Evolutionary conservation across 805 yeast genomes (phyloP), one percentile per base, ranked within the genome.

Genomic region (Deakozyma indianensis): DNA sequence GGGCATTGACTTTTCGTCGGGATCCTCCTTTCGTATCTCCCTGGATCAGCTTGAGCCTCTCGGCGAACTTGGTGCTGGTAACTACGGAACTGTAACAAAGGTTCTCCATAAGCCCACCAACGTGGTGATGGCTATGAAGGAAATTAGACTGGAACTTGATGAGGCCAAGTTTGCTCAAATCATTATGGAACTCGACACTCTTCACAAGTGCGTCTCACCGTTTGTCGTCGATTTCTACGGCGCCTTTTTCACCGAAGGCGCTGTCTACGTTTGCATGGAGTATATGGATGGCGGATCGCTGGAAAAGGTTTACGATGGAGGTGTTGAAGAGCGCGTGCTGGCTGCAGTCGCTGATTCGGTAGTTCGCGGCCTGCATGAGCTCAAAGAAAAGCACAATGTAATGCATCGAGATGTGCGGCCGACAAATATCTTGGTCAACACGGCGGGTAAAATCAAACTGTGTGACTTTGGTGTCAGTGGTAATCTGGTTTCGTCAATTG

Each of bases 401-500:
- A 90, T 90, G 48, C 97, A 90, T 61, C 73, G 98, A 58, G 98
- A 90, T 62, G 96, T 90, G 43, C 92, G 92, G 62, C 98, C 98
- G 14, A 90, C 97, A 1, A 90, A 90, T 61, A 85, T 90, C 40
- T 67, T 90, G 52, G 83, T 88, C 20, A 81, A 83, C 51, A 77
- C 85, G 2, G 64, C 66, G 23, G 98, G 98, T n/a, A 79, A 81
- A 49, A 83, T 90, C 29, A 90, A 90, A 61, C 68, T 90, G 23
- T 86, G 96, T 67, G 98, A 90, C 65, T 90, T 90, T 63, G 98
- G 98, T 45, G 98, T 90, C 21, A 77, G 87, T 45, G 97, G 97
- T 18, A 90, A 90, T 58, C 67, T 90, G 50, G 97, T 92, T 21
- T 95, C 96, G 1, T 85, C 95, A 0, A 70, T 90, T 55, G 97